Evolutionary conservation across 192 early-diverging fungal genomes (phyloP), one percentile per base, ranked within the genome.

Genomic region (Umbelopsis vinacea): DNA sequence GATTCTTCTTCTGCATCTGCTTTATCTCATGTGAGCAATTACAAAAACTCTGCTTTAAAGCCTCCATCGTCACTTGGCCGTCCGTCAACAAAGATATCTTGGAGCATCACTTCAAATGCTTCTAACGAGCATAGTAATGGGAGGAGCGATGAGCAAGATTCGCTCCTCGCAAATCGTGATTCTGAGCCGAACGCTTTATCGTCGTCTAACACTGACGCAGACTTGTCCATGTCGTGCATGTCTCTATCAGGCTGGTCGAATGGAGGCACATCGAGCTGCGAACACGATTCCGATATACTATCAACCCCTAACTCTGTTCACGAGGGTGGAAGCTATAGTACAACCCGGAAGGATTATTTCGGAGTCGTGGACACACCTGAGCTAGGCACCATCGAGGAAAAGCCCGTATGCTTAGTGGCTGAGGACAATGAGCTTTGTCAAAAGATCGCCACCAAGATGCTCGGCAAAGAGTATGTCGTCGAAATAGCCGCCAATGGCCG

Each of bases 401-500:
- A 63, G 33, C 57, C 33, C 5, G 57, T 63, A 11, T 63, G 57
- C 17, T 15, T 63, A 17, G 57, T 63, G 14, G 57, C 57, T 19
- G 57, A 63, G 33, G 57, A 63, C 33, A 63, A 63, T 37, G 57
- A 63, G 0, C 33, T 63, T 14, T 63, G 57, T 19, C 57, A 63
- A 37, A 63, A 63, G 57, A 63, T 63, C 33, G 57, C 57, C 2
- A 35, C 14, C 57, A 63, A 63, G 33, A 9, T 63, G 6, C 57
- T 63, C 35, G 57, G 57, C 29, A 63, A 35, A n/a, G 57, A 63
- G 12, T 63, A 63, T 35, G 57, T 63, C 14, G 57, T 63, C 29
- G 57, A 63, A 29, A 15, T 63, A 3, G 57, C 57, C 19, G 57
- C 33, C 15, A 63, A 63, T 63, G 57, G 57, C 26, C 26, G 15